phyloP scores from a whole-genome alignment of 768 basidiomycete genomes.

The Leucocoprinus sp. region DNA sequence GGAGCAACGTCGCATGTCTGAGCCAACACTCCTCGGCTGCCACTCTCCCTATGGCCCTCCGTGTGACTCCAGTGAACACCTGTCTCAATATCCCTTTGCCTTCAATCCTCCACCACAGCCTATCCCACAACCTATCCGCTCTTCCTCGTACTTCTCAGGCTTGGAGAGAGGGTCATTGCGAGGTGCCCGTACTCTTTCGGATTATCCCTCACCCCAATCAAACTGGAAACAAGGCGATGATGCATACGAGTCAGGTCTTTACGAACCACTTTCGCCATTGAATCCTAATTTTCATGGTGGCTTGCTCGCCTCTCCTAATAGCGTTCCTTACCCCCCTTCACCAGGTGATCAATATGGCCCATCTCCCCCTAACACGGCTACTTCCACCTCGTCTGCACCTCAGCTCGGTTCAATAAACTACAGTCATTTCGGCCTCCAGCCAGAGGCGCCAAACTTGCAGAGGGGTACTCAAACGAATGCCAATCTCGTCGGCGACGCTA shows the following conservation, averaged over 20 bases:
- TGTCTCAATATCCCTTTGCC: conserved; percentile 31
- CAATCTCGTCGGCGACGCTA: conserved; percentile 27
- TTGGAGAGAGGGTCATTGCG: conserved; percentile 41
- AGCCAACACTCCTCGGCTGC: conserved; percentile 41
- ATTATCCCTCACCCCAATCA: conserved; percentile 24
- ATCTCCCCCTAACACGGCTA: conserved; percentile 55
- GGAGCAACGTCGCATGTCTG: conserved; percentile 65
- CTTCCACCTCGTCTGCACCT: conserved; percentile 45
- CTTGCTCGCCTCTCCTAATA: conserved; percentile 24
- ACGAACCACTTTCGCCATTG: conserved; percentile 47
- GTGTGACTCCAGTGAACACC: conserved; percentile 21
- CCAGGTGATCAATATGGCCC: conserved; percentile 47
- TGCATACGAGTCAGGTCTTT: conserved; percentile 26
- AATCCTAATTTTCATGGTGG: conserved; percentile 45
- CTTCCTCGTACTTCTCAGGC: conserved; percentile 32
- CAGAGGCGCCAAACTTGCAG: conserved; percentile 22
- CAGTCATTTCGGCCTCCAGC: conserved; percentile 20
- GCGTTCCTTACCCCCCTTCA: conserved; percentile 37
- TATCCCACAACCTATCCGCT: conserved; percentile 22
- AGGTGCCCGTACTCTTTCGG: conserved; percentile 32
- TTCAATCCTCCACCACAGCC: conserved; percentile 27
- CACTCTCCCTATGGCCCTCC: conserved; percentile 32
- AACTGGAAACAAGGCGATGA: conserved; percentile 34
- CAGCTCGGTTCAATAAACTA: conserved; percentile 20
- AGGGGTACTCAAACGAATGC: conserved; percentile 21